A percentile compares a stretch with the other conserved stretches of the same genome.
These are phyloP conservation scores for Neonectria hederae DNA, from an alignment of 2,329 filamentous ascomycete genomes.

Conservation along the genomic window DNA sequence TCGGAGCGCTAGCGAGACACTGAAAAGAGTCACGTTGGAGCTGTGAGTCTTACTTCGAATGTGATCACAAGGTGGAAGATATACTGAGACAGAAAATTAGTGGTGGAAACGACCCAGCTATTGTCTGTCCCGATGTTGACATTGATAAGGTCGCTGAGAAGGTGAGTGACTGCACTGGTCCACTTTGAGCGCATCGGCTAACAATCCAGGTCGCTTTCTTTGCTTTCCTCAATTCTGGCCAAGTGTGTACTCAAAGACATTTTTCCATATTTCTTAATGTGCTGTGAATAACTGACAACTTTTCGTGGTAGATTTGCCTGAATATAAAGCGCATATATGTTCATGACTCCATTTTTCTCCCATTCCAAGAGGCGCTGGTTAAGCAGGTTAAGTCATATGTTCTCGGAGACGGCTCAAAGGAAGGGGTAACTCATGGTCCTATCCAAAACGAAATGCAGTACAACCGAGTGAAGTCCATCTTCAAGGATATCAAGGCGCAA, in stretches of 20 bases:
- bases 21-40: conserved; percentile 71
- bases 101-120: conserved; percentile 68
- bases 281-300: background rate
- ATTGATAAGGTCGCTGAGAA: conserved; percentile 48
- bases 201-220: conserved; percentile 49
- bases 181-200: background rate
- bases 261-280: background rate
- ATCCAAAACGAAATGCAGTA: conserved; percentile 30
- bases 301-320: conserved; percentile 34
- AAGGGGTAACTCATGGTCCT: conserved; percentile 46
- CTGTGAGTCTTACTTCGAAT: conserved; percentile 45
- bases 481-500: conserved; percentile 7
- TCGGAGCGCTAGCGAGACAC: conserved; percentile 62
- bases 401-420: conserved; percentile 57
- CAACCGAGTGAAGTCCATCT: conserved; percentile 17
- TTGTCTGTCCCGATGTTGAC: conserved; percentile 67
- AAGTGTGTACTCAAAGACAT: conserved; percentile 9
- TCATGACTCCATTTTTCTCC: conserved; percentile 66
- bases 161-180: conserved; percentile 40
- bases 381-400: conserved; percentile 51
- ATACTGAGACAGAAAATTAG: background rate
- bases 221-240: conserved; percentile 66
- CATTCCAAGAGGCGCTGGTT: conserved; percentile 57
- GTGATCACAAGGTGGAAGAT: conserved; percentile 29
- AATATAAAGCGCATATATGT: conserved; percentile 68